These are phyloP conservation scores for Aspergillus egyptiacus DNA, from an alignment of 495 filamentous ascomycete genomes.

Conservation along the genomic window DNA sequence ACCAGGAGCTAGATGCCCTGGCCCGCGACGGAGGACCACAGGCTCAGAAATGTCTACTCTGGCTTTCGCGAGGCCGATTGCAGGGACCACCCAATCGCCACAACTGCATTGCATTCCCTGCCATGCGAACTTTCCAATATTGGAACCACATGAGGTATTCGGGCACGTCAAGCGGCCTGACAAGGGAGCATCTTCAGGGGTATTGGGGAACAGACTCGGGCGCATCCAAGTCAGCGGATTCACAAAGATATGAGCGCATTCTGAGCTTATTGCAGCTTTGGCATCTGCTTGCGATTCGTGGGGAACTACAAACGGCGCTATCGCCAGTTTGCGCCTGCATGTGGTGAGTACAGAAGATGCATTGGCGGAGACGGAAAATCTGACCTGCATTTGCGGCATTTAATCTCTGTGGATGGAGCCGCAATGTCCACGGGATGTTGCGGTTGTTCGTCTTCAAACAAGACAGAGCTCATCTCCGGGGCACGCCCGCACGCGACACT, in stretches of 20 bases:
- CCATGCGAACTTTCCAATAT: conserved; percentile 92
- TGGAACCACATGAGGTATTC: conserved; percentile 63
- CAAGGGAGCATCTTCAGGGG: conserved; percentile 52
- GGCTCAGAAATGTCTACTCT: conserved; percentile 60
- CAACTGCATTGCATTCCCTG: conserved; percentile 92
- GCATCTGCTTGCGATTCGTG: conserved; percentile 37
- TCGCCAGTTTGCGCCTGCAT: conserved; percentile 56
- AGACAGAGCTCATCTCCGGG: conserved; percentile 63
- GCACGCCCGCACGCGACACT: conserved; percentile 65
- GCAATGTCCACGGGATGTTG: conserved; percentile 14
- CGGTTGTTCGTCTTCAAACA: conserved; percentile 75
- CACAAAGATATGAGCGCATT: conserved; percentile 80
- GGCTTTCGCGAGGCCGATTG: conserved; percentile 73
- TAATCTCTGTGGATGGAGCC: conserved; percentile 41
- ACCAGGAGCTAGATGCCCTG: conserved; percentile 23
- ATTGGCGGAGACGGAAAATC: conserved; percentile 16
- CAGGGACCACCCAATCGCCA: conserved; percentile 84
- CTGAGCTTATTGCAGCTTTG: conserved; percentile 18
- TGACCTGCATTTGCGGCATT: conserved; percentile 61
- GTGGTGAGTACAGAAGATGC: conserved; percentile 1
- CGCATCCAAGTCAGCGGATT: conserved; percentile 95
- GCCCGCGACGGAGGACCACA: conserved; percentile 17
- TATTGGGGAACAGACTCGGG: conserved; percentile 51
- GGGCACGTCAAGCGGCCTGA: conserved; percentile 82
- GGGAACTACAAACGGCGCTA: conserved; percentile 52